Conservation (phyloP, 768 basidiomycete species). For the Suillus subluteus region DNA sequence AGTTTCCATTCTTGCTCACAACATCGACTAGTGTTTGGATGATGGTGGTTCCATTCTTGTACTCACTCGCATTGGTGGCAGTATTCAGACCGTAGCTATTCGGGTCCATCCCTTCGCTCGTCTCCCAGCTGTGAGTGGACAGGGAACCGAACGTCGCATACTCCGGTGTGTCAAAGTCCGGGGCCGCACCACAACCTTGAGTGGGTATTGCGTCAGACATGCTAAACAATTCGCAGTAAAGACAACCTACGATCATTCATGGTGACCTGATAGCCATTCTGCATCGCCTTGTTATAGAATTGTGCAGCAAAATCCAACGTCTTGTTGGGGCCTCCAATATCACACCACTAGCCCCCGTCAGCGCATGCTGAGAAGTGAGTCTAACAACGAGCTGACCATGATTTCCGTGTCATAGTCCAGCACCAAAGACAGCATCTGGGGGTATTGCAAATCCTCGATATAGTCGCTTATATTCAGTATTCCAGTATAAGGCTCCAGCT, state of each 20-base stretch:
- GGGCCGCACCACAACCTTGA: conserved; percentile 50
- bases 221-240: not conserved
- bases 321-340: conserved; percentile 55
- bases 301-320: conserved; percentile 48
- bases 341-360: conserved; percentile 50
- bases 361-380: conserved; percentile 2
- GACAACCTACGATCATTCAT: conserved; percentile 43
- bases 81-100: conserved; percentile 52
- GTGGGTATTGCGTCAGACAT: not conserved
- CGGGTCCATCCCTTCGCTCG: conserved; percentile 61
- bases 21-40: conserved; percentile 58
- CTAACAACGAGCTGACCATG: conserved; percentile 42
- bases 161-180: conserved; percentile 61
- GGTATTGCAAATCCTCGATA: conserved; percentile 51
- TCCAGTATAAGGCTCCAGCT: conserved; percentile 60
- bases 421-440: conserved; percentile 54
- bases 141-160: conserved; percentile 51
- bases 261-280: conserved; percentile 48
- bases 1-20: conserved; percentile 67
- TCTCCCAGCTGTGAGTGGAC: conserved; percentile 57
- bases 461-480: conserved; percentile 53
- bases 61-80: conserved; percentile 44
- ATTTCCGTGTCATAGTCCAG: conserved; percentile 55
- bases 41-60: conserved; percentile 53
- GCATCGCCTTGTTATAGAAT: conserved; percentile 48